Conservation (phyloP, 495 filamentous ascomycete species). For the Apiosordaria backusii region DNA sequence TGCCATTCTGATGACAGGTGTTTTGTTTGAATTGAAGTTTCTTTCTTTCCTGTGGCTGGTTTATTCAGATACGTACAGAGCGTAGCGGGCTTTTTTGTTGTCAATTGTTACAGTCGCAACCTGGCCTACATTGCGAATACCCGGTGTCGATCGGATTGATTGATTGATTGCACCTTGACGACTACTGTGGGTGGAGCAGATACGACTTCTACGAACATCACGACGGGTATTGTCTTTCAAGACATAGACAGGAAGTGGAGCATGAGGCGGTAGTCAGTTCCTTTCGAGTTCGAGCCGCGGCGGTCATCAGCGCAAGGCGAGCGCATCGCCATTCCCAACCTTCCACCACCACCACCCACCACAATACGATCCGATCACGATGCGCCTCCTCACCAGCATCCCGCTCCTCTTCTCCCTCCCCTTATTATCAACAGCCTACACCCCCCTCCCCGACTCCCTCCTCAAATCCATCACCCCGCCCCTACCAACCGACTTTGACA, state of each 20-base stretch:
- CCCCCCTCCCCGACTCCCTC: constrained; percentile 65
- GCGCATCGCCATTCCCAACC: neutral
- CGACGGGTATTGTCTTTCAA: neutral
- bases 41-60: neutral
- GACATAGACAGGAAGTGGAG: neutral
- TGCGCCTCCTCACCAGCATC: constrained; percentile 11
- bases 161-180: neutral
- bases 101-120: neutral
- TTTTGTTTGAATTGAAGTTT: neutral
- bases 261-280: neutral
- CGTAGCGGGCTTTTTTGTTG: neutral
- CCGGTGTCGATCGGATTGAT: neutral
- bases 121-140: too few species aligned
- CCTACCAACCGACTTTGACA: constrained; percentile 66
- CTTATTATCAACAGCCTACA: constrained; percentile 54
- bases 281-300: neutral
- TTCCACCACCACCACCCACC: neutral
- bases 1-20: neutral
- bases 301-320: too few species aligned
- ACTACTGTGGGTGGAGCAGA: neutral
- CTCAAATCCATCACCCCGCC: constrained; percentile 59
- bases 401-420: constrained; percentile 21
- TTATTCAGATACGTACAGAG: neutral
- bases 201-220: too few species aligned
- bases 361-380: constrained; percentile 5